Base-by-base conservation (phyloP, 2,329 filamentous ascomycete species). In the Colletotrichum sp. region DNA sequence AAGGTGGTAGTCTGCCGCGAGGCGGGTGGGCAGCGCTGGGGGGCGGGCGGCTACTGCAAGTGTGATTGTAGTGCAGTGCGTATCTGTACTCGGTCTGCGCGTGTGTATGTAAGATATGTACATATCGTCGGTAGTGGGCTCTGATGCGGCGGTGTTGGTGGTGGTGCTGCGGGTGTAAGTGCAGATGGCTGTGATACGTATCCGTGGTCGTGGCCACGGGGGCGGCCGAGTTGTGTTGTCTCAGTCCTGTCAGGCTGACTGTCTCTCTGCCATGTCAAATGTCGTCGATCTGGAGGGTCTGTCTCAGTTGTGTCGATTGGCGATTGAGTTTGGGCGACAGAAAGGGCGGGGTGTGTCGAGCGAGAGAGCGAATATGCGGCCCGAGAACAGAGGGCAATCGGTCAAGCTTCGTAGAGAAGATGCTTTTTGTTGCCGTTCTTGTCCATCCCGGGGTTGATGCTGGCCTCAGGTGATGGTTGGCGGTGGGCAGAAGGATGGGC, bases 231-330 rank as follows among this genome's bases (percentile, higher is more conserved):
- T 61, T 30, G 15, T n/a, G 16, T 32, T 72, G 73, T 72, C 73
- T 76, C 64, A 67, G 72, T 55, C 36, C 57, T 72, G 57, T 64
- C 69, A 69, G 32, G 66, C 27, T 52, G 70, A 8, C 32, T 74
- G 70, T 55, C 61, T 66, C 59, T 65, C 39, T 72, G 49, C 19
- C 44, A 49, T 65, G 70, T 65, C 70, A 69, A 57, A 59, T 76
- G 49, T 57, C 59, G 63, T 69, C 73, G 74, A 74, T 76, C 69
- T 64, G 22, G 57, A 73, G 49, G 59, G 70, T 36, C 63, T 76
- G 73, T 76, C 73, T 76, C 73, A 76, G 70, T 63, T 73, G 64
- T 49, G 34, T 61, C 49, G 74, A 69, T 74, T 73, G 49, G 59
- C 74, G 71, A 69, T 76, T 36, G 74, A 65, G 19, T 69, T 59